phyloP scores from a whole-genome alignment of 2,329 filamentous ascomycete genomes.

The Pseudogymnoascus sp. region DNA sequence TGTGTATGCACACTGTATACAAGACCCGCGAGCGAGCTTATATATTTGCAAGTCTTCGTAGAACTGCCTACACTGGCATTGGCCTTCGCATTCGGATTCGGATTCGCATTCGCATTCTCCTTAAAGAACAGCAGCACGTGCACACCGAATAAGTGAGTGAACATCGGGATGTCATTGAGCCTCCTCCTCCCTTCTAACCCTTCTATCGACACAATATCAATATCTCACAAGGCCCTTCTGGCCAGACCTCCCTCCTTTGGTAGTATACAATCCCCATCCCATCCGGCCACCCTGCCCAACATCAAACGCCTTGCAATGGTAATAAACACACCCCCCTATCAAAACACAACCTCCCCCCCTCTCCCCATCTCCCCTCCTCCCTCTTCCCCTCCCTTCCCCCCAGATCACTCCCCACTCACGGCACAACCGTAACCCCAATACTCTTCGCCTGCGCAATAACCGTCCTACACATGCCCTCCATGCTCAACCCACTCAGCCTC shows the following conservation, averaged over 20 bases:
- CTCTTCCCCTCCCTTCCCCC: too few species aligned
- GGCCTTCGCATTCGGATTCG: not conserved
- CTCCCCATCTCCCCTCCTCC: not conserved
- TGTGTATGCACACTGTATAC: not conserved
- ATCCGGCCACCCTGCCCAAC: not conserved
- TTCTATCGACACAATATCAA: not conserved
- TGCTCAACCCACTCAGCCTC: conserved; percentile 61
- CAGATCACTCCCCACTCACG: conserved; percentile 41
- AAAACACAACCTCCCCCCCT: not conserved
- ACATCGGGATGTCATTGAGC: not conserved
- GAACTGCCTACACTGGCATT: too few species aligned
- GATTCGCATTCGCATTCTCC: not conserved
- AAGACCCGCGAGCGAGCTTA: not conserved
- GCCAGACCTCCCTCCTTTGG: not conserved
- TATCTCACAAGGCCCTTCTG: not conserved
- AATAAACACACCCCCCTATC: conserved; percentile 10
- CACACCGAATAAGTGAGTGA: not conserved
- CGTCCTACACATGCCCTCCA: conserved; percentile 66
- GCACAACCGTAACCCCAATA: conserved; percentile 64
- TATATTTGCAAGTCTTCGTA: not conserved
- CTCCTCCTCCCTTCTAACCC: not conserved
- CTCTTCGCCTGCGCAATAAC: conserved; percentile 70
- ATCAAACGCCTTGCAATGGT: conserved; percentile 27
- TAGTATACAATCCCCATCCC: not conserved
- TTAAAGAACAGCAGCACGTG: not conserved